Percentiles rank a stretch among this genome's conserved stretches.
Conservation (phyloP, 306 rosid genomes). For the Rubus parviflorus region DNA sequence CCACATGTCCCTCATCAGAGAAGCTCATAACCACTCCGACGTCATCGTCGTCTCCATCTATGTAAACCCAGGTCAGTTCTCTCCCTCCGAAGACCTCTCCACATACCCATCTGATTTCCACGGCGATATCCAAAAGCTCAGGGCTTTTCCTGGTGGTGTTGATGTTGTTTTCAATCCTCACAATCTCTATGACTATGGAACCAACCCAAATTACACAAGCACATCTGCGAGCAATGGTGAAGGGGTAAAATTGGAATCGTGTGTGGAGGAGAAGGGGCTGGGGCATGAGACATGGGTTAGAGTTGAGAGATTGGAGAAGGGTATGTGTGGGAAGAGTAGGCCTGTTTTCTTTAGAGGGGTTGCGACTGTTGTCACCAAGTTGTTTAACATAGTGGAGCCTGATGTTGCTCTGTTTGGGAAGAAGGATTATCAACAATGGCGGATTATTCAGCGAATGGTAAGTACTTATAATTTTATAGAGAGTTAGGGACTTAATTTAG, state of each 20-base stretch:
- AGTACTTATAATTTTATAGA: background rate
- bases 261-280: conserved; percentile 55
- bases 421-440: conserved; percentile 93
- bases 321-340: conserved; percentile 80
- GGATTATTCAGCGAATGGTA: conserved; percentile 74
- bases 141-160: conserved; percentile 57
- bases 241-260: conserved; percentile 39
- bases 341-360: conserved; percentile 90
- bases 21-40: conserved; percentile 52
- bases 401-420: conserved; percentile 89
- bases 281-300: conserved; percentile 89
- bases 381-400: conserved; percentile 88
- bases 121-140: conserved; percentile 65
- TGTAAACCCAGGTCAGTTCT: conserved; percentile 84
- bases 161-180: conserved; percentile 71
- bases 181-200: conserved; percentile 62
- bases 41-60: conserved; percentile 73
- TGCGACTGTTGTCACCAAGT: conserved; percentile 74
- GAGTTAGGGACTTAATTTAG: background rate
- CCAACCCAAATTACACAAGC: background rate
- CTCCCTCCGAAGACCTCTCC: conserved; percentile 82
- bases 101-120: conserved; percentile 81
- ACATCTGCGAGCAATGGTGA: background rate
- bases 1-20: conserved; percentile 63
- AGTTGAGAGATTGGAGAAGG: conserved; percentile 70